Base-by-base conservation (phyloP, 2,329 filamentous ascomycete species). In the Diplodia mutila region DNA sequence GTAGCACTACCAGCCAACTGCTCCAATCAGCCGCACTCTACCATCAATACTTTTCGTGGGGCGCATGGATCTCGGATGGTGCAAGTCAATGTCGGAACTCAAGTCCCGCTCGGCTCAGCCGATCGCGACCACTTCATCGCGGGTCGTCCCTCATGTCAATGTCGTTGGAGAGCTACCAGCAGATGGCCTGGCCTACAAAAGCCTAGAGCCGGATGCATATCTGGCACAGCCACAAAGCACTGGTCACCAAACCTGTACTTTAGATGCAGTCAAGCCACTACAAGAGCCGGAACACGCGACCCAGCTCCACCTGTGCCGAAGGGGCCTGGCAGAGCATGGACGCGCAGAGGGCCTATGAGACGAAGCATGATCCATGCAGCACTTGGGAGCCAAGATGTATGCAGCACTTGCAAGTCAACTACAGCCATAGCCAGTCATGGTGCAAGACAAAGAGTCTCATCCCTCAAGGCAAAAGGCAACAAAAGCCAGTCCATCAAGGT, bases 31-130 rank as follows among this genome's bases (percentile, higher is more conserved):
- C 18, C 21, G 21, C 42, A 46, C 42, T 46, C 42, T 46, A 46
- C 42, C 42, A 46, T n/a, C 6, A 46, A 8, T 46, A 9, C 18
- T 37, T 39, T 14, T 34, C 53, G 29, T 16, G 16, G n/a, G n/a
- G 53, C 34, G 34, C n/a, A 23, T 18, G 21, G 12, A 39, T 23
- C 52, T 57, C 53, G 16, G 8, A 32, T 25, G 32, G 53, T 37
- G 39, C 39, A 27, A 48, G 6, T 14, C 18, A 32, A 61, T 11
- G 25, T 61, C 39, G 12, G 23, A 14, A n/a, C 29, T 34, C n/a
- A n/a, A 49, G 25, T 48, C 25, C 39, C 57, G 39, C 39, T 61
- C 57, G 57, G 39, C 23, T 32, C 57, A 61, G 37, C 57, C 39
- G 57, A 61, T 27, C 57, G 25, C 39, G 25, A 57, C 37, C 37